Evolutionary conservation across 805 yeast genomes (phyloP).

Genomic region (Yarrowia hollandica): DNA sequence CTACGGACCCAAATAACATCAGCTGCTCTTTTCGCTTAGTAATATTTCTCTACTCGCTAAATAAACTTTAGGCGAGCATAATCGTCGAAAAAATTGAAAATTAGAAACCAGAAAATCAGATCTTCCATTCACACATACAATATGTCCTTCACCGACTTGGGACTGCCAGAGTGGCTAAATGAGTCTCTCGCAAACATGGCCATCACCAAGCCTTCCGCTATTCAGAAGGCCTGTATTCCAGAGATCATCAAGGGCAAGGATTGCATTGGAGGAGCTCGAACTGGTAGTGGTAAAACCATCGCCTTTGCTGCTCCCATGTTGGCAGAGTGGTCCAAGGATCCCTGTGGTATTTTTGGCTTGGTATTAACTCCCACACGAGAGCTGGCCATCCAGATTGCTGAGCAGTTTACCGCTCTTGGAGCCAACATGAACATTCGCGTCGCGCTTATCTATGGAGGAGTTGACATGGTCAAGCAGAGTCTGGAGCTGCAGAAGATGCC

Average conservation of each 20-base stretch:
- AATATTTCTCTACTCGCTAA: not conserved
- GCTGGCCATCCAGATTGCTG: constrained; percentile 94
- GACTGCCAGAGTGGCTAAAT: constrained; percentile 81
- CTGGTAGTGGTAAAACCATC: constrained; percentile 97
- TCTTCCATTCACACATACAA: not conserved
- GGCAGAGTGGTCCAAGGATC: constrained; percentile 92
- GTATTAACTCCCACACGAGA: constrained; percentile 88
- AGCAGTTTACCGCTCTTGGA: constrained; percentile 92
- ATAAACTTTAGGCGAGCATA: constrained; percentile 15
- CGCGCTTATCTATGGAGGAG: constrained; percentile 91
- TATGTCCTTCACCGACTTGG: constrained; percentile 57
- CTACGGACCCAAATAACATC: no score
- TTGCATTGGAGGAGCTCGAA: constrained; percentile 97
- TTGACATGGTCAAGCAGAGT: constrained; percentile 87
- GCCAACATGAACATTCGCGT: constrained; percentile 81
- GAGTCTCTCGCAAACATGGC: constrained; percentile 82
- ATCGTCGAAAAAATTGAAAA: constrained; percentile 15
- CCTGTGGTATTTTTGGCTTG: constrained; percentile 86
- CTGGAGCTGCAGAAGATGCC: constrained; percentile 78
- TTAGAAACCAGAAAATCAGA: not conserved
- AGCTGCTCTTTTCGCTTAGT: not conserved
- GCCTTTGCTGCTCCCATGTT: constrained; percentile 98
- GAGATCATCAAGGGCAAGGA: constrained; percentile 78
- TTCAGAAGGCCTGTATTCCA: constrained; percentile 88
- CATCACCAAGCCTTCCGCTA: constrained; percentile 78